Conservation (phyloP, 768 basidiomycete species). For the Mycena metata region DNA sequence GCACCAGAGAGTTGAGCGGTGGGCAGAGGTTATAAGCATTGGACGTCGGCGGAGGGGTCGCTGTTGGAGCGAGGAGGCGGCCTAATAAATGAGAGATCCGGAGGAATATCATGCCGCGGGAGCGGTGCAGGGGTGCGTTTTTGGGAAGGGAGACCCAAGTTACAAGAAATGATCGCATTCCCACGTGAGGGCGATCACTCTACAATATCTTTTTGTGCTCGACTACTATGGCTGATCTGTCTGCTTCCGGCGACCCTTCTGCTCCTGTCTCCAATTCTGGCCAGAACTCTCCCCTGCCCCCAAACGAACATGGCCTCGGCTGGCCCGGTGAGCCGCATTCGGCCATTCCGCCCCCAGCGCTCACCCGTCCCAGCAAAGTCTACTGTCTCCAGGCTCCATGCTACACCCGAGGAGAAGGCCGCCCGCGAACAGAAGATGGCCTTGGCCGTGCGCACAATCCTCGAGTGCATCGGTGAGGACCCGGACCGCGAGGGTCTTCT, state of each 20-base stretch:
- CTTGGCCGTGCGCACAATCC: constrained; percentile 87
- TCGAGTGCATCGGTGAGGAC: constrained; percentile 99
- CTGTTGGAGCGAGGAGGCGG: constrained; percentile 37
- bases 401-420: constrained; percentile 78
- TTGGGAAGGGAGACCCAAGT: neutral
- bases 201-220: neutral
- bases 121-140: constrained; percentile 54
- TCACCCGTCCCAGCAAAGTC: constrained; percentile 78
- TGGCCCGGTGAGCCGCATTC: constrained; percentile 81
- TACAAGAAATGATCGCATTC: too few relatives aligned
- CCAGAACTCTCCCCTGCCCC: constrained; percentile 54
- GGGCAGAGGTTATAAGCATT: constrained; percentile 18
- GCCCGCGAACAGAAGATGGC: constrained; percentile 84
- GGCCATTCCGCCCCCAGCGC: constrained; percentile 1
- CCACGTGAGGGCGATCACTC: too few relatives aligned
- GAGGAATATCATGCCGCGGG: constrained; percentile 61
- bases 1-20: constrained; percentile 38
- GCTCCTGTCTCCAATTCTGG: constrained; percentile 48
- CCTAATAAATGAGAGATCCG: constrained; percentile 61
- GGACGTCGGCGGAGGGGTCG: neutral
- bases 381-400: constrained; percentile 86
- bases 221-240: constrained; percentile 11
- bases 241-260: constrained; percentile 8
- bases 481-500: constrained; percentile 94
- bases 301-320: constrained; percentile 77